These are phyloP conservation scores for Rhizopus stolonifer DNA, from an alignment of 371 early-diverging fungal genomes.

Conservation along the genomic window DNA sequence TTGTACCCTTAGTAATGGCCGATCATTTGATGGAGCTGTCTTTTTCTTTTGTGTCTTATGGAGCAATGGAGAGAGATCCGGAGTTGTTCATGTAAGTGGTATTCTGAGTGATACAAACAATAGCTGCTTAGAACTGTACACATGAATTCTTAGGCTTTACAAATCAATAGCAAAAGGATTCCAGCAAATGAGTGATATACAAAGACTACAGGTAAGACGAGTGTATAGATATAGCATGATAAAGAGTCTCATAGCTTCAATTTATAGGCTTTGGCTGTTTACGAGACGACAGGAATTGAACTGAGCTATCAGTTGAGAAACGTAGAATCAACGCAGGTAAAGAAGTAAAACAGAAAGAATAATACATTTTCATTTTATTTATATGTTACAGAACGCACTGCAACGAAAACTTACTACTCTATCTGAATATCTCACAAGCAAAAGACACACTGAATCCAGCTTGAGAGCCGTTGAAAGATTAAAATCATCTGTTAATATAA, in stretches of 20 bases:
- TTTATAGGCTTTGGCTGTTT: constrained; percentile 18
- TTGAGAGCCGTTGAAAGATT: constrained; percentile 37
- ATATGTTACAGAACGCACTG: constrained; percentile 26
- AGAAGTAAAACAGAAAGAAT: background rate
- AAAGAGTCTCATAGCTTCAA: background rate
- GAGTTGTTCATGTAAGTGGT: constrained; percentile 36
- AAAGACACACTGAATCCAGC: constrained; percentile 36
- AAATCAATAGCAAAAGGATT: constrained; percentile 35
- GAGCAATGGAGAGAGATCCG: constrained; percentile 39
- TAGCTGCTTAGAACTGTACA: background rate
- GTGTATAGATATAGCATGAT: background rate
- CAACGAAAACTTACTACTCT: constrained; percentile 26
- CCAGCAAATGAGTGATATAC: constrained; percentile 31
- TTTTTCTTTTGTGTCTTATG: constrained; percentile 37
- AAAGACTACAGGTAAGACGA: constrained; percentile 26
- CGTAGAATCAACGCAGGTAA: constrained; percentile 32
- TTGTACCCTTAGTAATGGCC: constrained; percentile 14
- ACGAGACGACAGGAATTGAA: constrained; percentile 36
- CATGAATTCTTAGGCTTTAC: constrained; percentile 15
- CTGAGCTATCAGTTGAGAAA: constrained; percentile 34
- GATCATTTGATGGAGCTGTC: constrained; percentile 28
- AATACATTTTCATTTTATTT: background rate
- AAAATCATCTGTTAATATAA: constrained; percentile 41
- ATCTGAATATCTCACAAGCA: constrained; percentile 33
- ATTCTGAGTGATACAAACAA: background rate